phyloP scores from a whole-genome alignment of 352 stramenopile genomes.

The Pythium aquatile region DNA sequence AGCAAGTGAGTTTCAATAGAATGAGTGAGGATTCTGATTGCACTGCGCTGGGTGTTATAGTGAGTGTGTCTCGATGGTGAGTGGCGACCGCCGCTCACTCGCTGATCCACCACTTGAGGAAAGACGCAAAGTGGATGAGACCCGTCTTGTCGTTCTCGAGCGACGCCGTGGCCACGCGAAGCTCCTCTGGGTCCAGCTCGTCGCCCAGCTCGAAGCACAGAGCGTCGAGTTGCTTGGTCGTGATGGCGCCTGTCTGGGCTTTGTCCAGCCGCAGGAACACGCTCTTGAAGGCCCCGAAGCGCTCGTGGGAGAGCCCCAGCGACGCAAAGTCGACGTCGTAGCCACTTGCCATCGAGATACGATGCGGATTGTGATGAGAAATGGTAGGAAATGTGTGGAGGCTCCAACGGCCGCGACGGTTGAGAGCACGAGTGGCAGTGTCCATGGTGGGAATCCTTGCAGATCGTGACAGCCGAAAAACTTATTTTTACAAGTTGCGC shows the following conservation, averaged over 20 bases:
- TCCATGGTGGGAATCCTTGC: no score
- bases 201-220: constrained; percentile 63
- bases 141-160: constrained; percentile 49
- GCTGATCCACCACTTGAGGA: constrained; percentile 62
- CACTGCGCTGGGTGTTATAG: no score
- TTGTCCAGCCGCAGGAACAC: constrained; percentile 54
- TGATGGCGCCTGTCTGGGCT: constrained; percentile 48
- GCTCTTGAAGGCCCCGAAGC: constrained; percentile 60
- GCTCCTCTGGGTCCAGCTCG: constrained; percentile 56
- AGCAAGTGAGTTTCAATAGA: constrained; percentile 14
- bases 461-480: no score
- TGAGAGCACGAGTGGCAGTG: no score
- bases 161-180: constrained; percentile 43
- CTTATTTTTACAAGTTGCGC: no score
- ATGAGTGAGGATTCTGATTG: not conserved
- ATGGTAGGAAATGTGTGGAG: not conserved
- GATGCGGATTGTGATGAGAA: not conserved
- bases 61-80: no score
- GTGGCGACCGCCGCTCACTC: constrained; percentile 27
- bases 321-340: constrained; percentile 55
- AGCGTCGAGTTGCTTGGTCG: constrained; percentile 49
- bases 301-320: constrained; percentile 42
- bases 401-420: not conserved
- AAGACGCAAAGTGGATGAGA: constrained; percentile 62
- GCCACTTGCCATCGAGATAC: not conserved